Conservation (phyloP, 805 yeast species). For the Lachancea thermotolerans region DNA sequence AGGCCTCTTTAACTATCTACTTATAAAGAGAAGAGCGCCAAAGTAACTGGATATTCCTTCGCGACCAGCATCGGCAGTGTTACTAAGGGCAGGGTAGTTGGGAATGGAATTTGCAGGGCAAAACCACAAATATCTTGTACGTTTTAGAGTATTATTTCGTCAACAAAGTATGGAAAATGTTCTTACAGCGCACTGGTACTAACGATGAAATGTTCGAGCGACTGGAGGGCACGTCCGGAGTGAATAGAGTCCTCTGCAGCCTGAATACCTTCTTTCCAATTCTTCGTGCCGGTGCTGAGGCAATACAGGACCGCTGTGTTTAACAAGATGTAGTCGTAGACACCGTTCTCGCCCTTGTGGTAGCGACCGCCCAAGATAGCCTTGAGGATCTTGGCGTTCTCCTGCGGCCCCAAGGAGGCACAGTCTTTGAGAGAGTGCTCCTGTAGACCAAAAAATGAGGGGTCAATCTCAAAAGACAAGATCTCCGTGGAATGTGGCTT, state of each 20-base stretch:
- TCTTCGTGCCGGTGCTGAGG: constrained; percentile 56
- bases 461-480: constrained; percentile 44
- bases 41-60: too few relatives aligned
- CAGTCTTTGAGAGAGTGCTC: constrained; percentile 66
- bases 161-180: background rate
- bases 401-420: constrained; percentile 77
- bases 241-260: constrained; percentile 63
- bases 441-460: constrained; percentile 74
- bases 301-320: constrained; percentile 85
- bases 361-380: constrained; percentile 39
- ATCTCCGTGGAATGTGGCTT: constrained; percentile 28
- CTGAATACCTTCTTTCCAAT: constrained; percentile 74
- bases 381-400: constrained; percentile 59
- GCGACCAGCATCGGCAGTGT: too few relatives aligned
- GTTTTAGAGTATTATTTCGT: background rate
- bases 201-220: constrained; percentile 46
- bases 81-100: too few relatives aligned
- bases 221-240: constrained; percentile 57
- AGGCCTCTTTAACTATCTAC: too few relatives aligned
- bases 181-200: constrained; percentile 17
- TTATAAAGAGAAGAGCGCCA: too few relatives aligned
- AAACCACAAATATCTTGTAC: too few relatives aligned
- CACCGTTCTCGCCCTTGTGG: constrained; percentile 47
- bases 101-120: too few relatives aligned
- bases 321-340: constrained; percentile 83